phyloP scores from a whole-genome alignment of 371 early-diverging fungal genomes.

The Funneliformis caledonium region DNA sequence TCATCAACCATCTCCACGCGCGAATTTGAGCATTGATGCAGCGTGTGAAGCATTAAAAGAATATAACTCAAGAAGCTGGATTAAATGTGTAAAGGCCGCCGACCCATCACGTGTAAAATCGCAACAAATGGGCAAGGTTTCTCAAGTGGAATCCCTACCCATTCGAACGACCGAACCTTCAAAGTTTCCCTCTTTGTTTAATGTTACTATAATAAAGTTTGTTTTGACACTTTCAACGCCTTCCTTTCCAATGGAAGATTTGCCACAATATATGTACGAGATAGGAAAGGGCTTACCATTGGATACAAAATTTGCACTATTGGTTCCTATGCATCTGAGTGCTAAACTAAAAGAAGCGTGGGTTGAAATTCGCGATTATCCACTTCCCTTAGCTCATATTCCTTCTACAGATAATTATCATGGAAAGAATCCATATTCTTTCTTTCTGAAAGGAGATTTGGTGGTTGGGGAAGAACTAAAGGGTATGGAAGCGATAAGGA shows the following conservation, averaged over 20 bases:
- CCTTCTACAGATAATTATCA: constrained; percentile 1
- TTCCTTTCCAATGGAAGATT: constrained; percentile 31
- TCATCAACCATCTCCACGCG: constrained; percentile 13
- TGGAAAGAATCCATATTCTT: constrained; percentile 10
- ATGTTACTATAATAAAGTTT: constrained; percentile 14
- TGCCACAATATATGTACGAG: constrained; percentile 24
- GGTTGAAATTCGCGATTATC: constrained; percentile 35
- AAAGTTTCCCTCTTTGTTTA: constrained; percentile 22
- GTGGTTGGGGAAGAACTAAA: constrained; percentile 33
- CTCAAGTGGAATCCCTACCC: constrained; percentile 1
- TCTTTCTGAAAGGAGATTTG: constrained; percentile 21
- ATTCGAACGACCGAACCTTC: constrained; percentile 13
- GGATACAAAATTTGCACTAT: constrained; percentile 36
- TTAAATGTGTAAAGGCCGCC: constrained; percentile 25
- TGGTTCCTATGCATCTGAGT: constrained; percentile 38
- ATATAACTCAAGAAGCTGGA: constrained; percentile 35
- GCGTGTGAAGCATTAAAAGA: constrained; percentile 21
- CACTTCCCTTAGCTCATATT: constrained; percentile 32
- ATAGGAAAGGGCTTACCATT: constrained; percentile 36
- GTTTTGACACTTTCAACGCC: constrained; percentile 18
- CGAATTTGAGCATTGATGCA: constrained; percentile 15
- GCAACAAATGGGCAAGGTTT: background rate
- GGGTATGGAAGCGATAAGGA: constrained; percentile 15
- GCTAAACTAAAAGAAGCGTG: constrained; percentile 38
- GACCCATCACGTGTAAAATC: background rate